phyloP scores from a whole-genome alignment of 768 basidiomycete species.

The Rhodotorula babjevae region DNA sequence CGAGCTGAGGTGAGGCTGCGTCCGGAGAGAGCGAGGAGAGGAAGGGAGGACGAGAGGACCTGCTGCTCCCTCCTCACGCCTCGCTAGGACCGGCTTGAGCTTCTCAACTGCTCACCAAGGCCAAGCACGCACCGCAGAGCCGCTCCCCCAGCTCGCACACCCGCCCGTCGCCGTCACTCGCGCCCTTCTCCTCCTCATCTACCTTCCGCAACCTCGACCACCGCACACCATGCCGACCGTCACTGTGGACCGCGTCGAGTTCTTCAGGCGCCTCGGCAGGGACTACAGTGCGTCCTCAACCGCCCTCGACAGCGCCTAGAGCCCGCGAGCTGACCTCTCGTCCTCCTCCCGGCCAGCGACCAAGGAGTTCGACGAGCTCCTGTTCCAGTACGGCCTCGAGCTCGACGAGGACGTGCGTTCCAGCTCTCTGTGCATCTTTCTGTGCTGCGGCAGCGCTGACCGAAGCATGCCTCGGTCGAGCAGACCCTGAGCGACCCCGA shows the following conservation, averaged over 20 bases:
- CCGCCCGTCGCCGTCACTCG: no score
- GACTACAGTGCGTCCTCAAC: constrained; percentile 61
- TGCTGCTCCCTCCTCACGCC: no score
- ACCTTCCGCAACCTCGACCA: constrained; percentile 2
- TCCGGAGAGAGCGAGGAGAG: no score
- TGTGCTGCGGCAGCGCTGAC: background rate
- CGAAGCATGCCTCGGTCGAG: background rate
- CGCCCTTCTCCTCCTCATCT: background rate
- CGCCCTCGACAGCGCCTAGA: no score
- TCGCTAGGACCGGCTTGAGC: no score
- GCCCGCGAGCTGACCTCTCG: background rate
- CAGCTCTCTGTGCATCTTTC: no score
- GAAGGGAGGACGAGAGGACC: no score
- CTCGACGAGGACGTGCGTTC: constrained; percentile 82
- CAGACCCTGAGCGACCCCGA: constrained; percentile 38
- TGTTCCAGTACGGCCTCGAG: constrained; percentile 96
- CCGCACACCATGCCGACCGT: constrained; percentile 74
- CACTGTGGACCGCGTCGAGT: constrained; percentile 89
- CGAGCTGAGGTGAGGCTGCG: no score
- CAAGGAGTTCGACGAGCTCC: constrained; percentile 88
- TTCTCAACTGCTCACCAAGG: no score
- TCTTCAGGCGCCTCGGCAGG: constrained; percentile 77
- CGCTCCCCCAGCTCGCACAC: no score
- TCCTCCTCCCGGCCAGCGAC: constrained; percentile 57
- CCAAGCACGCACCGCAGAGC: no score